These are phyloP conservation scores for Trichosporon sp. DNA, from an alignment of 1,284 basidiomycete genomes.

Conservation along the genomic window DNA sequence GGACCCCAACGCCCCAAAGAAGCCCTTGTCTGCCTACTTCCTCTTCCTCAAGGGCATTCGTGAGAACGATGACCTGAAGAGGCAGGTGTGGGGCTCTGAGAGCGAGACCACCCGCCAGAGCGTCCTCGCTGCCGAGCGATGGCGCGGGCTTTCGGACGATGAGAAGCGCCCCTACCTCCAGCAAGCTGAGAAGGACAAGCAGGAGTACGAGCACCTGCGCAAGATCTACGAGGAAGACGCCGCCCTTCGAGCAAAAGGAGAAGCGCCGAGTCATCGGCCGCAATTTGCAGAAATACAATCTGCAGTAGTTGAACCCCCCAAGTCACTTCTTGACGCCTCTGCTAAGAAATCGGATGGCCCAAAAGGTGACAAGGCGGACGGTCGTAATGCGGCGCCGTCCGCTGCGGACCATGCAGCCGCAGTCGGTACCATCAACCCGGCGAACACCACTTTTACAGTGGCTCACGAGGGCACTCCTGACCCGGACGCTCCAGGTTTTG, in stretches of 20 bases:
- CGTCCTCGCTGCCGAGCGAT: constrained; percentile 83
- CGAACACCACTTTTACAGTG: constrained; percentile 14
- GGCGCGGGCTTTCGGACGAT: constrained; percentile 83
- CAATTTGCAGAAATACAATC: constrained; percentile 18
- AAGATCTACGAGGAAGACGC: constrained; percentile 76
- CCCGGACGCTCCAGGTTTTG: constrained; percentile 13
- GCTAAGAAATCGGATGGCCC: constrained; percentile 7
- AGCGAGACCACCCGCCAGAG: constrained; percentile 92
- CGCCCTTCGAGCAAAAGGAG: constrained; percentile 53
- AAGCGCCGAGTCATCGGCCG: constrained; percentile 56
- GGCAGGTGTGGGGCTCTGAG: constrained; percentile 83
- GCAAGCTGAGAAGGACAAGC: constrained; percentile 85
- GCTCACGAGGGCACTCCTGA: constrained; percentile 13
- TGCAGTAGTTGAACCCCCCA: constrained; percentile 17
- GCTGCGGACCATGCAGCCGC: not conserved
- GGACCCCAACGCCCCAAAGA: constrained; percentile 94
- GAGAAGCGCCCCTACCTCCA: constrained; percentile 87
- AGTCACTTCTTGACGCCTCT: constrained; percentile 17
- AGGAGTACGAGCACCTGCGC: constrained; percentile 76
- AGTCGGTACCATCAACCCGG: constrained; percentile 7
- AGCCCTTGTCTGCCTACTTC: constrained; percentile 89
- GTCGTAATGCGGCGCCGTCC: constrained; percentile 2
- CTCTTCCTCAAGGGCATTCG: constrained; percentile 88
- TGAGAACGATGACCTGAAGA: constrained; percentile 61
- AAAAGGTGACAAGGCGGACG: constrained; percentile 11